Conservation (phyloP, 495 filamentous ascomycete genomes). For the Friedmanniomyces simplex region DNA sequence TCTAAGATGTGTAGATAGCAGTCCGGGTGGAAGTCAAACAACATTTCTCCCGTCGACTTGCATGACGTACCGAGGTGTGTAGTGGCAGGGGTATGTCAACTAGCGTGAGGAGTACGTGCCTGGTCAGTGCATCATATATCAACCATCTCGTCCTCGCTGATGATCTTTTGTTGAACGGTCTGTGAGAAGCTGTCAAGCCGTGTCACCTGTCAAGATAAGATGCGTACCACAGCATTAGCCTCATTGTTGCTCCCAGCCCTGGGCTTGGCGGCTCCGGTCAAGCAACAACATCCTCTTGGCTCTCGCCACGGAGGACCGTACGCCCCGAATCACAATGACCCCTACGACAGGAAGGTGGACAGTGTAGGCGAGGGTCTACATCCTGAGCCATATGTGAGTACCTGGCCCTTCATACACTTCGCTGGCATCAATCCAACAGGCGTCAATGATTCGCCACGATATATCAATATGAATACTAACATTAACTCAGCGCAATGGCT, state of each 20-base stretch:
- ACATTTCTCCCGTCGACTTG: no score
- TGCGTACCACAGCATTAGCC: conserved; percentile 6
- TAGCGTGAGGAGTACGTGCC: not conserved
- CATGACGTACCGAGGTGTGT: conserved; percentile 5
- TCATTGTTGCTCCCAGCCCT: conserved; percentile 12
- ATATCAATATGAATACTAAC: not conserved
- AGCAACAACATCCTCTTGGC: conserved; percentile 36
- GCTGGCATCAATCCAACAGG: no score
- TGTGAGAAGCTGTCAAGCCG: no score
- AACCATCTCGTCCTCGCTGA: not conserved
- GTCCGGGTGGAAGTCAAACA: not conserved
- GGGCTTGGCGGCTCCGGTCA: conserved; percentile 19
- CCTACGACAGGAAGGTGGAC: conserved; percentile 45
- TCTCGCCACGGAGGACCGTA: conserved; percentile 27
- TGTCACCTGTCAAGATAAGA: not conserved
- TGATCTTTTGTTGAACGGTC: not conserved
- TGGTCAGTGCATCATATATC: not conserved
- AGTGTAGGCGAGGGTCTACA: conserved; percentile 45
- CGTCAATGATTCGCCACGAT: not conserved
- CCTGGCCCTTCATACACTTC: not conserved
- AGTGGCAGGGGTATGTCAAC: not conserved
- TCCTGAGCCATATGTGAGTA: conserved; percentile 44
- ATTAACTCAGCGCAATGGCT: conserved; percentile 43
- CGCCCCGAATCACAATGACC: conserved; percentile 35
- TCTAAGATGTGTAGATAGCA: no score